Evolutionary conservation across 2,329 filamentous ascomycete species (phyloP).

Genomic region (Chaetomium olivaceum): DNA sequence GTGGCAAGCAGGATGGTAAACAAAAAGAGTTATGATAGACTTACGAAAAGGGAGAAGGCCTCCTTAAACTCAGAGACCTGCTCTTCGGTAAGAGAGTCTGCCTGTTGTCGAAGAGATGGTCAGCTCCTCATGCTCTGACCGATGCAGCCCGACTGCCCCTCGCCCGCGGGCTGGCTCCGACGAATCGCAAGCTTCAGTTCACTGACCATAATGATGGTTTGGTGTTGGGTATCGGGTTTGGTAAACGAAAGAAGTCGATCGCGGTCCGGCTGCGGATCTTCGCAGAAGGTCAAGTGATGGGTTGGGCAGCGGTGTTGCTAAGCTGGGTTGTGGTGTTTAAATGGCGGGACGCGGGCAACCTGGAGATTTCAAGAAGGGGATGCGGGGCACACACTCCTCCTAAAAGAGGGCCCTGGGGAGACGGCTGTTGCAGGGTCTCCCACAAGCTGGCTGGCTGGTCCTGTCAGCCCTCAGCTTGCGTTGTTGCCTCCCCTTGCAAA

Average conservation of each 20-base stretch:
- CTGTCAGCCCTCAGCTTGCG: neutral
- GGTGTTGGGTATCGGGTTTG: neutral
- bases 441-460: slow-evolving; percentile 1
- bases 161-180: slow-evolving; percentile 28
- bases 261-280: slow-evolving; percentile 16
- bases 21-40: slow-evolving; percentile 41
- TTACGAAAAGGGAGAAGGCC: slow-evolving; percentile 99
- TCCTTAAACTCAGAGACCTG: slow-evolving; percentile 99
- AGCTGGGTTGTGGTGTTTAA: slow-evolving; percentile 27
- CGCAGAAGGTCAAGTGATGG: slow-evolving; percentile 17
- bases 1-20: slow-evolving; percentile 19
- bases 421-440: slow-evolving; percentile 19
- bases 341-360: slow-evolving; percentile 29
- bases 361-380: slow-evolving; percentile 28
- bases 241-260: slow-evolving; percentile 9
- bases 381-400: slow-evolving; percentile 24
- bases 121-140: slow-evolving; percentile 25
- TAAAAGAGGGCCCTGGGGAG: slow-evolving; percentile 19
- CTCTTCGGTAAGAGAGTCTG: slow-evolving; percentile 98
- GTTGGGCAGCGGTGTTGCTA: slow-evolving; percentile 23
- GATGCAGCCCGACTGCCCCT: slow-evolving; percentile 27
- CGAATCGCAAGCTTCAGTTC: neutral
- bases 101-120: slow-evolving; percentile 54
- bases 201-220: slow-evolving; percentile 31
- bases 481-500: neutral